Evolutionary conservation across 352 stramenopile species (phyloP).

Genomic region (Globisporangium paddicum): DNA sequence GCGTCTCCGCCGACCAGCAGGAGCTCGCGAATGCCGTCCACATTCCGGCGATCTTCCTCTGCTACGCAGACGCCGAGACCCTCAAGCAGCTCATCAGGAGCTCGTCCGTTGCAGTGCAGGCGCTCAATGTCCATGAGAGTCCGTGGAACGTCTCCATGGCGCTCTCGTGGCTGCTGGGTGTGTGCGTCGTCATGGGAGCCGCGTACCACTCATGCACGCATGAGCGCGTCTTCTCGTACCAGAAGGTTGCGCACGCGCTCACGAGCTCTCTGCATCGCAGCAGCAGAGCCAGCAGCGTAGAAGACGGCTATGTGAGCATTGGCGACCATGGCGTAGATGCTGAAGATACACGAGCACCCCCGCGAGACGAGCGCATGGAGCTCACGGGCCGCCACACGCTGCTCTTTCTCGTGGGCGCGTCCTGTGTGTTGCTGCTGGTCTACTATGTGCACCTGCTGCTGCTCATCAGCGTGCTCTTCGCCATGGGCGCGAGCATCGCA

Average conservation of each 20-base stretch:
- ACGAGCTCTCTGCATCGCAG: background rate
- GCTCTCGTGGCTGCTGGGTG: constrained; percentile 52
- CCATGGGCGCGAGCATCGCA: constrained; percentile 37
- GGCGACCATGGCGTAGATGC: constrained; percentile 17
- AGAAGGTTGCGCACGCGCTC: constrained; percentile 31
- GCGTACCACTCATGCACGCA: constrained; percentile 49
- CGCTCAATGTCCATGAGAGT: constrained; percentile 36
- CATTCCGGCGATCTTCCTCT: constrained; percentile 40
- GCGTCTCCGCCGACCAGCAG: constrained; percentile 5
- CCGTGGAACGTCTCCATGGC: constrained; percentile 68
- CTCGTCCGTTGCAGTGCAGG: constrained; percentile 18
- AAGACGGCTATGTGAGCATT: constrained; percentile 24
- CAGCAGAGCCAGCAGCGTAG: constrained; percentile 2
- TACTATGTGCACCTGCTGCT: constrained; percentile 63
- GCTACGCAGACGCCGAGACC: constrained; percentile 29
- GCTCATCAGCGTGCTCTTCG: constrained; percentile 55
- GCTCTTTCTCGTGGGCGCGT: constrained; percentile 55
- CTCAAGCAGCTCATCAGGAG: constrained; percentile 22
- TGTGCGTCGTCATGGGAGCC: constrained; percentile 35
- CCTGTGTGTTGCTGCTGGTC: constrained; percentile 45
- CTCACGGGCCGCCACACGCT: constrained; percentile 48
- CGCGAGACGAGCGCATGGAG: constrained; percentile 24
- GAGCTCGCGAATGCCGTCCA: background rate
- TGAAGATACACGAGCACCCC: background rate
- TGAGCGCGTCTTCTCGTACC: constrained; percentile 47